Evolutionary conservation across 331 rosid species (phyloP).

Genomic region (Quercus lobata): DNA sequence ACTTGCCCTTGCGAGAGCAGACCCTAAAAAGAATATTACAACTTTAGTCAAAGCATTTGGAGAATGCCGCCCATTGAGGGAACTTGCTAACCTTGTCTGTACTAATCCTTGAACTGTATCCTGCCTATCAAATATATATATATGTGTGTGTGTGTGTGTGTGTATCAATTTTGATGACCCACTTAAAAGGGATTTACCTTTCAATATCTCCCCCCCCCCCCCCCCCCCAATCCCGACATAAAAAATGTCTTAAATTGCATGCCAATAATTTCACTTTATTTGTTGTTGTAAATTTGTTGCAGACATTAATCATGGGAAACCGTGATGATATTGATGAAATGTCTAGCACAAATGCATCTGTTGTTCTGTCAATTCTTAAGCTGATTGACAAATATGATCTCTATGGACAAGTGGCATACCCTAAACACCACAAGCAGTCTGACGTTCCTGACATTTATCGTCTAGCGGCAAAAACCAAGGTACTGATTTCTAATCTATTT

Average conservation of each 20-base stretch:
- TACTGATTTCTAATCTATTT: not conserved
- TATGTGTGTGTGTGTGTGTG: not conserved
- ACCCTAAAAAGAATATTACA: slow-evolving; percentile 53
- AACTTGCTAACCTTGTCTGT: slow-evolving; percentile 54
- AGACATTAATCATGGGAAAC: slow-evolving; percentile 63
- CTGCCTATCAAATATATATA: not conserved
- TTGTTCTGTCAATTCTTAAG: slow-evolving; percentile 53
- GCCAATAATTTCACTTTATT: not conserved
- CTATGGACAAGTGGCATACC: slow-evolving; percentile 59
- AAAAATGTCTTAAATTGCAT: not conserved
- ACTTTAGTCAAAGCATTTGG: slow-evolving; percentile 62
- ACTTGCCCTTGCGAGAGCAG: slow-evolving; percentile 67
- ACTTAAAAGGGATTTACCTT: not conserved
- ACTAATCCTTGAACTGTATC: slow-evolving; percentile 6
- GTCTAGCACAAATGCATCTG: slow-evolving; percentile 52
- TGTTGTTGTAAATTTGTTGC: not conserved
- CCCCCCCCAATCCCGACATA: not conserved
- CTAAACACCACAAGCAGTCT: slow-evolving; percentile 59
- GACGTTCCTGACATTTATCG: slow-evolving; percentile 57
- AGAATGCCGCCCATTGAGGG: slow-evolving; percentile 56
- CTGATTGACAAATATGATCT: slow-evolving; percentile 51
- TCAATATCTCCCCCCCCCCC: not conserved
- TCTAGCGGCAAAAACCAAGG: slow-evolving; percentile 67
- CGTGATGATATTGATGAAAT: slow-evolving; percentile 59
- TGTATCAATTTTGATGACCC: not conserved